A percentile compares a stretch with the other conserved stretches of the same genome.
These are phyloP conservation scores for Gardenia jasminoides DNA, from an alignment of 257 asterid genomes.

Conservation along the genomic window DNA sequence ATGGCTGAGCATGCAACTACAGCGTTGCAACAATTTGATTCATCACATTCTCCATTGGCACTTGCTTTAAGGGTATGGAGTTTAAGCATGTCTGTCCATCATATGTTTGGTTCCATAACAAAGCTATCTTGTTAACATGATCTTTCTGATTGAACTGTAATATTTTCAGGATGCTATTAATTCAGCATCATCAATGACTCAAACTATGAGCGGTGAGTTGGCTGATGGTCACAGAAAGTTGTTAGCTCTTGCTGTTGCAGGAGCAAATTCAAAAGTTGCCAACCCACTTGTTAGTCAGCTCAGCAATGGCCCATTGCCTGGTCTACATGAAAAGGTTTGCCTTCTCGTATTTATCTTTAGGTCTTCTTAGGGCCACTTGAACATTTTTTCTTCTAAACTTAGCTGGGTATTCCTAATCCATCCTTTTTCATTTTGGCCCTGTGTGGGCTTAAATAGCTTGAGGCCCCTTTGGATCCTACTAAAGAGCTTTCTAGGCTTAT, in stretches of 20 bases:
- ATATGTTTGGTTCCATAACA: neutral
- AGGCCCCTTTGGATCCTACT: slow-evolving; percentile 89
- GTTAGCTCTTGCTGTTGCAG: slow-evolving; percentile 73
- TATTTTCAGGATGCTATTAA: slow-evolving; percentile 70
- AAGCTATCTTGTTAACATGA: neutral
- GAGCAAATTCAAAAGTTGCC: slow-evolving; percentile 62
- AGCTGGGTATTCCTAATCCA: neutral
- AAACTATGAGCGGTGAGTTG: slow-evolving; percentile 72
- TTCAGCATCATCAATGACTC: slow-evolving; percentile 83
- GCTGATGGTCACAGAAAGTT: slow-evolving; percentile 88
- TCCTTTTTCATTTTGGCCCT: neutral
- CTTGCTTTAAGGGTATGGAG: slow-evolving; percentile 68
- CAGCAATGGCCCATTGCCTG: slow-evolving; percentile 79
- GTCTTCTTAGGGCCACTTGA: neutral
- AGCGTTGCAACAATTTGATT: slow-evolving; percentile 78
- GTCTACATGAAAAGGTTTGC: slow-evolving; percentile 80
- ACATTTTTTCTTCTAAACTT: neutral
- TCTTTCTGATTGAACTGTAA: neutral
- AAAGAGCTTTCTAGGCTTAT: slow-evolving; percentile 81
- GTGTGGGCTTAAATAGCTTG: slow-evolving; percentile 44
- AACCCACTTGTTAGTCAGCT: slow-evolving; percentile 66
- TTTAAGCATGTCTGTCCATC: neutral
- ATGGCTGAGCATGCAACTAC: slow-evolving; percentile 71
- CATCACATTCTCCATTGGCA: slow-evolving; percentile 79
- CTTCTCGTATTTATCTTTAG: slow-evolving; percentile 5